Evolutionary conservation across 768 basidiomycete species (phyloP).

Genomic region (Psilocybe cubensis): DNA sequence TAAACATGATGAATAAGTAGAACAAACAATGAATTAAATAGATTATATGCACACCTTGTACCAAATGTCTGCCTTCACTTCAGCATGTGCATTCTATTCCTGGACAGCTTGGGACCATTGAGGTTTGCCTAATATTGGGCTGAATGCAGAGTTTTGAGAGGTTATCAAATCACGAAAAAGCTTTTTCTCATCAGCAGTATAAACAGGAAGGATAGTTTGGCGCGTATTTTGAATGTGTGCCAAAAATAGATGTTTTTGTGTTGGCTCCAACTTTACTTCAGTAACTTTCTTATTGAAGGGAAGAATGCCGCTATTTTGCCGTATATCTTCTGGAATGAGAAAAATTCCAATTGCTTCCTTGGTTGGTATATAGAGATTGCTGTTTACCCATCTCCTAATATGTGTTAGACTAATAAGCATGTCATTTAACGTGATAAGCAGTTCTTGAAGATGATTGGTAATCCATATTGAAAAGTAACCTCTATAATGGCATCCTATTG

Average conservation of each 20-base stretch:
- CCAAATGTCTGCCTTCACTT: constrained; percentile 3
- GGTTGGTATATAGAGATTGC: constrained; percentile 21
- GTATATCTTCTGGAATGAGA: constrained; percentile 8
- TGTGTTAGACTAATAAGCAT: constrained; percentile 4
- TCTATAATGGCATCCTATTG: constrained; percentile 21
- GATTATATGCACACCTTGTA: constrained; percentile 23
- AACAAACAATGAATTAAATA: too few relatives aligned
- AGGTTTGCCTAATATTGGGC: constrained; percentile 4
- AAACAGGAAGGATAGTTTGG: constrained; percentile 26
- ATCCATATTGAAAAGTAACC: constrained; percentile 29
- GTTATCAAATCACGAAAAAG: constrained; percentile 28
- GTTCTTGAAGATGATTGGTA: constrained; percentile 25
- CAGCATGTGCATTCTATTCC: constrained; percentile 19
- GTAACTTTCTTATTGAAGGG: constrained; percentile 2
- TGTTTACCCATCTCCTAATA: constrained; percentile 22
- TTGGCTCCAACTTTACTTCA: background rate
- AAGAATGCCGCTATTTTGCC: constrained; percentile 3
- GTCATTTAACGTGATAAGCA: constrained; percentile 1
- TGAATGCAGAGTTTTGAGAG: constrained; percentile 8
- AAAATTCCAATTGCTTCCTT: constrained; percentile 18
- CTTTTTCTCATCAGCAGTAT: constrained; percentile 21
- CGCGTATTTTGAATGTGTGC: constrained; percentile 27
- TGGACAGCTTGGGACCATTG: constrained; percentile 18
- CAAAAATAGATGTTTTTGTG: constrained; percentile 20
- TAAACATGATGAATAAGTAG: too few relatives aligned